Conservation (phyloP, 2,329 filamentous ascomycete genomes). For the Colletotrichum musicola region DNA sequence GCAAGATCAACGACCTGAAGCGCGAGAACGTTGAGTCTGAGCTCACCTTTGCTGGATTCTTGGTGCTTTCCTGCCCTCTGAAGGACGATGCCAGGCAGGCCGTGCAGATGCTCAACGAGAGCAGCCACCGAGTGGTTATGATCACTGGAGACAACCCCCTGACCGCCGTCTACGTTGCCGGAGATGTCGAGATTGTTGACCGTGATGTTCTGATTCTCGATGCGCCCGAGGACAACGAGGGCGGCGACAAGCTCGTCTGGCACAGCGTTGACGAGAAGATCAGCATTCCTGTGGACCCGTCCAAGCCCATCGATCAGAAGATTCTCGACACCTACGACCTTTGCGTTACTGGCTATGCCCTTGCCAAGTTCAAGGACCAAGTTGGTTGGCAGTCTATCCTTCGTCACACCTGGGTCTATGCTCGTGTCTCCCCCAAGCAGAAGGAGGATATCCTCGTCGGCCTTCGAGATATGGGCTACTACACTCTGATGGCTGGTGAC, state of each 20-base stretch:
- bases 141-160: constrained; percentile 98
- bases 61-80: constrained; percentile 93
- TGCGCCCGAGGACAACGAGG: constrained; percentile 89
- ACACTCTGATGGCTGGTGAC: constrained; percentile 98
- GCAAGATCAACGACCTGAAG: constrained; percentile 92
- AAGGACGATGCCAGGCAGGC: constrained; percentile 97
- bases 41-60: constrained; percentile 91
- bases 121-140: constrained; percentile 98
- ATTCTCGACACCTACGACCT: constrained; percentile 91
- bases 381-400: constrained; percentile 81
- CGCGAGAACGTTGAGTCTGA: constrained; percentile 90
- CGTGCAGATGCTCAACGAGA: constrained; percentile 97
- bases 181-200: constrained; percentile 97
- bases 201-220: constrained; percentile 95
- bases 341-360: constrained; percentile 94
- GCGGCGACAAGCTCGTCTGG: constrained; percentile 88
- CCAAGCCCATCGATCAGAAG: constrained; percentile 81
- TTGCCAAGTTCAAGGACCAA: constrained; percentile 89
- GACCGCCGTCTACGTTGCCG: constrained; percentile 94
- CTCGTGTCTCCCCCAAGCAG: constrained; percentile 97
- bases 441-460: constrained; percentile 99
- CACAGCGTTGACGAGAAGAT: constrained; percentile 92
- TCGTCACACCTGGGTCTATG: constrained; percentile 96
- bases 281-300: constrained; percentile 86
- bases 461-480: constrained; percentile 96